These are phyloP conservation scores for Lecanicillium sp. DNA, from an alignment of 2,329 filamentous ascomycete genomes.

Conservation along the genomic window DNA sequence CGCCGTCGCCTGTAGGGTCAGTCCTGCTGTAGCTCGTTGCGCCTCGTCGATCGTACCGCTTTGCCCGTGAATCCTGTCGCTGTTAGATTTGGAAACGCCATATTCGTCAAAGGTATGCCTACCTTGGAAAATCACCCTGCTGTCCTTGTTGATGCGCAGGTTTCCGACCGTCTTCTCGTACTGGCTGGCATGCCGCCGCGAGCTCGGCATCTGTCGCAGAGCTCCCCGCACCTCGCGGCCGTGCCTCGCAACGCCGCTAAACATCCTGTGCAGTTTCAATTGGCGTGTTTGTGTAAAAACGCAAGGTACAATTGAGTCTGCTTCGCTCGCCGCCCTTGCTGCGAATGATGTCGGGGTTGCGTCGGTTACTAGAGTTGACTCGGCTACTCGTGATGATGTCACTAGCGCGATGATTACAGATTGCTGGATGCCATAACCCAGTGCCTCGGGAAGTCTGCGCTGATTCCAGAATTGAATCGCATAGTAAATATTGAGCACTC, in stretches of 20 bases:
- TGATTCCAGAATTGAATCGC: too few species aligned
- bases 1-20: constrained; percentile 25
- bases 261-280: background rate
- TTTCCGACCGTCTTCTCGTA: constrained; percentile 28
- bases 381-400: constrained; percentile 12
- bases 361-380: constrained; percentile 2
- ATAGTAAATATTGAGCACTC: too few species aligned
- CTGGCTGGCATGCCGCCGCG: constrained; percentile 5
- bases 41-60: constrained; percentile 22
- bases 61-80: constrained; percentile 32
- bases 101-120: background rate
- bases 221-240: background rate
- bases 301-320: background rate
- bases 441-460: too few species aligned
- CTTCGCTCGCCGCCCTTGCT: background rate
- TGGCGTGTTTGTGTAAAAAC: background rate
- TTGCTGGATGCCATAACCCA: too few species aligned
- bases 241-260: background rate
- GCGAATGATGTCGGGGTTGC: background rate
- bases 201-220: background rate
- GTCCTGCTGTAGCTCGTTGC: background rate
- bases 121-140: constrained; percentile 33
- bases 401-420: constrained; percentile 5
- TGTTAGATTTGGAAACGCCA: background rate
- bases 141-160: constrained; percentile 22